phyloP scores from a whole-genome alignment of 805 yeast species.

The Ogataea paradorogensis region DNA sequence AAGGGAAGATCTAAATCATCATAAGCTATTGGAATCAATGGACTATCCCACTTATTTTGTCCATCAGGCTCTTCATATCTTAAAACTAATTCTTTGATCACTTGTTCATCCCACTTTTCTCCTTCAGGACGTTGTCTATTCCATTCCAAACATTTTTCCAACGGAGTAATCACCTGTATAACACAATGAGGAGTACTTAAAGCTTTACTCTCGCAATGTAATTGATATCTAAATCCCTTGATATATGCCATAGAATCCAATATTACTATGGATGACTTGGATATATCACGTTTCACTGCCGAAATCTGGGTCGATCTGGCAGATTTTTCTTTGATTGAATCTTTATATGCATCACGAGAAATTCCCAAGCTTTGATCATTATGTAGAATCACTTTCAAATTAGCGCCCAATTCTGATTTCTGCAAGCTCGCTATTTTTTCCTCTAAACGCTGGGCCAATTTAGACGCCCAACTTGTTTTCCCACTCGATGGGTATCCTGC shows the following conservation, averaged over 20 bases:
- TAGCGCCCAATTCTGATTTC: conserved; percentile 47
- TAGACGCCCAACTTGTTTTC: conserved; percentile 69
- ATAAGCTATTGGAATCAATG: conserved; percentile 67
- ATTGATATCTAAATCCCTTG: conserved; percentile 92
- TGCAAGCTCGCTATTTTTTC: conserved; percentile 40
- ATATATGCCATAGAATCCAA: conserved; percentile 86
- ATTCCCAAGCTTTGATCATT: conserved; percentile 79
- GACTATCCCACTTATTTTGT: conserved; percentile 89
- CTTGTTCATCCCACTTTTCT: conserved; percentile 58
- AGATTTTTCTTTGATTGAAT: conserved; percentile 73
- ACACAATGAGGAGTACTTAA: conserved; percentile 79
- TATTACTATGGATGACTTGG: conserved; percentile 69
- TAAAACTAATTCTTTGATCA: conserved; percentile 68
- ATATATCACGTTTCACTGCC: conserved; percentile 80
- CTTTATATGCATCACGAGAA: conserved; percentile 61
- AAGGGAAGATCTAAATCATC: conserved; percentile 56
- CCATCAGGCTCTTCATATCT: conserved; percentile 93
- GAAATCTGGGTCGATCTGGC: conserved; percentile 83
- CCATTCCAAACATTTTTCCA: conserved; percentile 61
- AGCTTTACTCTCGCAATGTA: conserved; percentile 90
- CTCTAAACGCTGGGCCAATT: conserved; percentile 48
- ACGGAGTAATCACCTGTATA: conserved; percentile 71
- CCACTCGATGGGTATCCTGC: conserved; percentile 89
- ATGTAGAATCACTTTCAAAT: conserved; percentile 63
- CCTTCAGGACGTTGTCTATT: conserved; percentile 38